Conservation (phyloP, 1,139 yeast genomes). For the Yamadazyma sp. region DNA sequence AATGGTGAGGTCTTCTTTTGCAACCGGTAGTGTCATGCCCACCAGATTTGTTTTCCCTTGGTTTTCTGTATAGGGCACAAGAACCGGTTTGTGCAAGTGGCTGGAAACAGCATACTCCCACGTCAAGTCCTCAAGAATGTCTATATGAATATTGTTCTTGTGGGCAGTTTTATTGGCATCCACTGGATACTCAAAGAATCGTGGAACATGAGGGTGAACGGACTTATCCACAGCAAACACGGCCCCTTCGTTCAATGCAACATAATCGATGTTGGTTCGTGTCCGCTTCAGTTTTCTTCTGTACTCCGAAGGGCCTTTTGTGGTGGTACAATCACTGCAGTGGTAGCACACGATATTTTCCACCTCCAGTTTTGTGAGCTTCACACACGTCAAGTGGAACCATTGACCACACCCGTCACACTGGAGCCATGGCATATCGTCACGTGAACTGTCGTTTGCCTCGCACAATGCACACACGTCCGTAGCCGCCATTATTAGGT, state of each 20-base stretch:
- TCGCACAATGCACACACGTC: conserved; percentile 22
- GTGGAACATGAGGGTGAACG: conserved; percentile 60
- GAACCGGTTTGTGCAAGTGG: conserved; percentile 28
- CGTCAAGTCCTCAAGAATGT: conserved; percentile 29
- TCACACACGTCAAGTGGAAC: conserved; percentile 59
- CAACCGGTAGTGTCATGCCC: conserved; percentile 41
- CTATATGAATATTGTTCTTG: conserved; percentile 13
- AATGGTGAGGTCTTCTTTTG: conserved; percentile 45
- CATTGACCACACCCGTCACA: conserved; percentile 63
- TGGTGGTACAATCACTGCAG: conserved; percentile 47
- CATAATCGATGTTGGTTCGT: conserved; percentile 63
- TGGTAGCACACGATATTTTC: conserved; percentile 51
- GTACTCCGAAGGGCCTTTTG: conserved; percentile 53
- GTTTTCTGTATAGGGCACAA: too few species aligned
- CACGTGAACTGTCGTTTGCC: background rate
- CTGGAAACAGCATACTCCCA: conserved; percentile 32
- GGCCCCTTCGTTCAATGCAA: conserved; percentile 77
- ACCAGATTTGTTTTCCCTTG: too few species aligned
- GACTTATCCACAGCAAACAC: conserved; percentile 55
- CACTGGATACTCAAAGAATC: conserved; percentile 27
- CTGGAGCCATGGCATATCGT: conserved; percentile 49
- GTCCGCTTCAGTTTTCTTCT: conserved; percentile 60
- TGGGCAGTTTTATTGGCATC: conserved; percentile 12
- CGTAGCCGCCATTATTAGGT: conserved; percentile 4
- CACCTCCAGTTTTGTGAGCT: conserved; percentile 35